Evolutionary conservation across 495 filamentous ascomycete species (phyloP), one percentile per base, ranked within the genome.

Genomic region (Glarea lozoyensis): DNA sequence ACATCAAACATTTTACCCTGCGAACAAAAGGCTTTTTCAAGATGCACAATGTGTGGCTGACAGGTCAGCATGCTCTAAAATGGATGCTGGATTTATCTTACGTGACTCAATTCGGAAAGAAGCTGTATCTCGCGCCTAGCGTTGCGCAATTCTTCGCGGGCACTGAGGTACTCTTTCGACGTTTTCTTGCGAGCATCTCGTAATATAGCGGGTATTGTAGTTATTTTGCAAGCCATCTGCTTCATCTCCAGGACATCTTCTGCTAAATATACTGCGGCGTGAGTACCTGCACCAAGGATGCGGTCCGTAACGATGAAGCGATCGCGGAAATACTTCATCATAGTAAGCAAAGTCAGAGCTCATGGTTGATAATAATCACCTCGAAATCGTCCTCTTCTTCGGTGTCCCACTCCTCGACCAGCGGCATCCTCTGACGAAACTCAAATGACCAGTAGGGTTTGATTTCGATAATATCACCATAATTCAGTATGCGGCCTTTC

Each of bases 211-310:
- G 43, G 48, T 22, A 67, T 40, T 37, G 65, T 52, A 41, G 69
- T 55, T 3, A 72, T 53, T 59, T 97, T 97, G 66, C 94, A 86
- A 9, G 86, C 90, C 40, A 94, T 76, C 51, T 82, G 74, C 43
- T 79, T 64, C 24, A 75, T 73, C 16, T 81, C 87, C 40, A 62
- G 50, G 16, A 58, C 67, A 52, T 94, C 83, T 27, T 68, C 73
- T 33, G 87, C 87, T 46, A 92, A 69, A 60, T 88, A 88, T 29
- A 97, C 82, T 65, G 80, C 76, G 36, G 85, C 86, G 61, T 85
- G 88, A 2, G 79, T 82, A 31, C 89, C 89, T 67, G 86, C 76
- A 49, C 93, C 93, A 53, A 96, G 76, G 24, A 81, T 60, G 20
- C 74, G 67, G 33, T 65, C 53, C 0, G 64, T 72, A 32, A 83